Evolutionary conservation across 2,329 filamentous ascomycete species (phyloP).

Genomic region (Leptosphaerulina australis): DNA sequence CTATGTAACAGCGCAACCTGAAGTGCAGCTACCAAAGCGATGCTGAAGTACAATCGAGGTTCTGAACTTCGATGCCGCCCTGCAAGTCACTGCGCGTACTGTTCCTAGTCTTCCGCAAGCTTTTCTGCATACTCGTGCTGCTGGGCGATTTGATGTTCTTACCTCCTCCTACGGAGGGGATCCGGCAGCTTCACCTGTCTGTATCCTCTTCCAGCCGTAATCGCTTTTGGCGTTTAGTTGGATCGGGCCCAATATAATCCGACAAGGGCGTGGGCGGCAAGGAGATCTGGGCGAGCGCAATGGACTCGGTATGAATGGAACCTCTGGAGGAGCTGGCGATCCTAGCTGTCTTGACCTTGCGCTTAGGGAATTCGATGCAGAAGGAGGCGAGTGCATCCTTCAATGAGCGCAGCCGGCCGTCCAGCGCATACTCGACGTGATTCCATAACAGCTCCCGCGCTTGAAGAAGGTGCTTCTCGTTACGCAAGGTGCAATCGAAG

Average conservation of each 20-base stretch:
- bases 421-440: slow-evolving; percentile 15
- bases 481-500: slow-evolving; percentile 16
- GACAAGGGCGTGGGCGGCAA: slow-evolving; percentile 10
- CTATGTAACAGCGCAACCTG: too few relatives aligned
- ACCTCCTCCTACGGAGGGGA: too few relatives aligned
- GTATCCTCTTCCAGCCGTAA: slow-evolving; percentile 5
- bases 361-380: slow-evolving; percentile 10
- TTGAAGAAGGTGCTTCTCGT: slow-evolving; percentile 12
- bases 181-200: neutral
- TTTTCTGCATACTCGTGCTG: too few relatives aligned
- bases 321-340: neutral
- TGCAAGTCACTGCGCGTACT: too few relatives aligned
- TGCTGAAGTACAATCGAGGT: too few relatives aligned
- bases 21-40: too few relatives aligned
- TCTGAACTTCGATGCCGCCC: too few relatives aligned
- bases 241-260: neutral
- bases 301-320: slow-evolving; percentile 2
- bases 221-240: slow-evolving; percentile 1
- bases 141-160: too few relatives aligned
- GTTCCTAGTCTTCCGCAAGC: too few relatives aligned
- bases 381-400: slow-evolving; percentile 12
- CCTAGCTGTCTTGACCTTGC: slow-evolving; percentile 11
- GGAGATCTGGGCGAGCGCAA: neutral
- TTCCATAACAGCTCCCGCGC: slow-evolving; percentile 18
- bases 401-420: slow-evolving; percentile 10